Evolutionary conservation across 768 basidiomycete genomes (phyloP).

Genomic region (Amanita exitialis): DNA sequence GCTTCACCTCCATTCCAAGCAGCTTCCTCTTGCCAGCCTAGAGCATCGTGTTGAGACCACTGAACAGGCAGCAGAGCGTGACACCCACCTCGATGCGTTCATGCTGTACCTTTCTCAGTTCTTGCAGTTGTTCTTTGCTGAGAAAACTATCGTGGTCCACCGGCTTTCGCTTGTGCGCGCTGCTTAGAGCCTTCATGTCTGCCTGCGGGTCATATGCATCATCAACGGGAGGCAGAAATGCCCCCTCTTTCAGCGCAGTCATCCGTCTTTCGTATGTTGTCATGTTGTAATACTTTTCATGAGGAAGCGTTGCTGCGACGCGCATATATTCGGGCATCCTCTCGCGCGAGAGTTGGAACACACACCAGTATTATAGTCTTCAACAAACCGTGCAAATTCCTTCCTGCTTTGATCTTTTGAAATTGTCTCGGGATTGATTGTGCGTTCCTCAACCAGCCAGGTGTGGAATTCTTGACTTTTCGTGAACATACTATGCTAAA

Average conservation of each 20-base stretch:
- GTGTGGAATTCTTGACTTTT: constrained; percentile 83
- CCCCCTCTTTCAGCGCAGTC: constrained; percentile 77
- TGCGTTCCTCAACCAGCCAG: constrained; percentile 91
- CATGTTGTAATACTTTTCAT: constrained; percentile 95
- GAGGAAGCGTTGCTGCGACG: constrained; percentile 74
- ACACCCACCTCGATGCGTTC: constrained; percentile 68
- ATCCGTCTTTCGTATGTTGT: constrained; percentile 77
- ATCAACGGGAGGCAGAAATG: constrained; percentile 61
- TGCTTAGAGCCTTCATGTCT: constrained; percentile 71
- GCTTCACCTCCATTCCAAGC: constrained; percentile 81
- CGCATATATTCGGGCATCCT: not conserved
- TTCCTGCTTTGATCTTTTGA: constrained; percentile 81
- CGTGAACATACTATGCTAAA: constrained; percentile 56
- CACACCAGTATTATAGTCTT: constrained; percentile 76
- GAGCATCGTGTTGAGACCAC: not conserved
- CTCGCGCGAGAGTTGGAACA: not conserved
- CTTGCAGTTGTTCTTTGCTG: constrained; percentile 69
- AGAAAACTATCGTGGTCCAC: constrained; percentile 68
- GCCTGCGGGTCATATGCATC: constrained; percentile 75
- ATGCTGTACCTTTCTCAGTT: constrained; percentile 74
- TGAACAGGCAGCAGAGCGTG: not conserved
- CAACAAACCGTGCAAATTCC: constrained; percentile 74
- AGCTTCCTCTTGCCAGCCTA: constrained; percentile 78
- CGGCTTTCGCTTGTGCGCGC: constrained; percentile 57
- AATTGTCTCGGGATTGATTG: constrained; percentile 82